phyloP scores from a whole-genome alignment of 768 basidiomycete species.

The Hydnomerulius pinastri region DNA sequence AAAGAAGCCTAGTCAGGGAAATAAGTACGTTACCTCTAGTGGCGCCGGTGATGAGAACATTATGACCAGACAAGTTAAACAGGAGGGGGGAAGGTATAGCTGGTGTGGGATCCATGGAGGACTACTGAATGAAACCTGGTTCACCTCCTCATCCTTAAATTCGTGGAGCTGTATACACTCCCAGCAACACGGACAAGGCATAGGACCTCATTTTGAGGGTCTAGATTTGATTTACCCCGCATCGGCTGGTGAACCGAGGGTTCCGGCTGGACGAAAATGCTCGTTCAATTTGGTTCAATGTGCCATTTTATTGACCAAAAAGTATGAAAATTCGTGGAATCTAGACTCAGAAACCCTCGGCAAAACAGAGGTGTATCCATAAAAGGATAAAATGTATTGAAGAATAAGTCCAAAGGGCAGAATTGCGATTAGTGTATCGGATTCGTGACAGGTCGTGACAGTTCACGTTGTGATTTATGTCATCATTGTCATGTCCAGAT shows the following conservation, averaged over 20 bases:
- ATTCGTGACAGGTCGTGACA: constrained; percentile 21
- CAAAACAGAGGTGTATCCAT: constrained; percentile 16
- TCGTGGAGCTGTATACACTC: constrained; percentile 2
- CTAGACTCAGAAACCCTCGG: constrained; percentile 12
- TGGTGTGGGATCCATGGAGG: constrained; percentile 56
- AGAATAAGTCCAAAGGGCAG: constrained; percentile 14
- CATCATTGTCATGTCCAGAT: constrained; percentile 18
- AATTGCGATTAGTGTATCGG: not conserved
- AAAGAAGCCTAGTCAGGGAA: constrained; percentile 7
- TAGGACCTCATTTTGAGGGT: not conserved
- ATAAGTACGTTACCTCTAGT: constrained; percentile 59
- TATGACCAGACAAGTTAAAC: constrained; percentile 67
- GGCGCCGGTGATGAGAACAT: constrained; percentile 79
- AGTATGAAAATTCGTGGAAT: constrained; percentile 15
- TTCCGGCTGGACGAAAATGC: constrained; percentile 18
- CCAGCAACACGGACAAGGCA: no score
- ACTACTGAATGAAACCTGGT: not conserved
- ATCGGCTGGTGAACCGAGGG: constrained; percentile 32
- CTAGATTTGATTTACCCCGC: constrained; percentile 24
- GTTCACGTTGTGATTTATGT: constrained; percentile 22
- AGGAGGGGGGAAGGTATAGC: constrained; percentile 51
- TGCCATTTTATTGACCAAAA: constrained; percentile 3
- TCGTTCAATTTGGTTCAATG: not conserved
- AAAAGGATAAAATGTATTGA: constrained; percentile 24
- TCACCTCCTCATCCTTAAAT: constrained; percentile 24